phyloP scores from a whole-genome alignment of 495 filamentous ascomycete species.

The Xylaria palmicola region DNA sequence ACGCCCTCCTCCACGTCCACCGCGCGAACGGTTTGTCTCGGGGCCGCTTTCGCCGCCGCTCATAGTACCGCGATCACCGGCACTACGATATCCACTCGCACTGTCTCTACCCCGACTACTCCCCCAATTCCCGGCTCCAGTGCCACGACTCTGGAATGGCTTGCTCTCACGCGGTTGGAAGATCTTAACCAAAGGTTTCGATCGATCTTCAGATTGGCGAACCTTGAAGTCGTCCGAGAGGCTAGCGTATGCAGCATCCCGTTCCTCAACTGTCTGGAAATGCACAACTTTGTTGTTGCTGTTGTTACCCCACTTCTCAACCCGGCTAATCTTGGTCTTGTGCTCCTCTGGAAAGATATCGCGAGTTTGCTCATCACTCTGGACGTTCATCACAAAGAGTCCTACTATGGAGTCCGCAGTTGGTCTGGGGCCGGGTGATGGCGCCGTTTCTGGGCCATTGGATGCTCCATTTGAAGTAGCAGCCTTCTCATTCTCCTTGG shows the following conservation, averaged over 20 bases:
- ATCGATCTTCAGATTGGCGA: constrained; percentile 59
- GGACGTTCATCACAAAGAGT: constrained; percentile 80
- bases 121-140: constrained; percentile 71
- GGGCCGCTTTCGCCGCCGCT: constrained; percentile 73
- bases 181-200: constrained; percentile 76
- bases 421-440: constrained; percentile 45
- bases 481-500: constrained; percentile 49
- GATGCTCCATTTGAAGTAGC: constrained; percentile 48
- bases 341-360: constrained; percentile 81
- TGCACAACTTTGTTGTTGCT: constrained; percentile 76
- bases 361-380: constrained; percentile 72
- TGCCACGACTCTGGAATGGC: constrained; percentile 51
- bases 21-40: constrained; percentile 64
- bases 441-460: constrained; percentile 46
- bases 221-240: constrained; percentile 73
- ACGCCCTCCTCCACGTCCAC: constrained; percentile 62
- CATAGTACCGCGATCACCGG: constrained; percentile 35
- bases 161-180: constrained; percentile 63
- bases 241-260: constrained; percentile 69
- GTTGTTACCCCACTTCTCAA: constrained; percentile 72
- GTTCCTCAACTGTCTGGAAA: constrained; percentile 74
- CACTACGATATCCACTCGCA: constrained; percentile 69
- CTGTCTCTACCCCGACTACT: constrained; percentile 60
- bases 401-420: constrained; percentile 59
- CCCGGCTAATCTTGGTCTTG: constrained; percentile 68